phyloP scores from a whole-genome alignment of 495 filamentous ascomycete species.

The Hyaloscypha variabilis region DNA sequence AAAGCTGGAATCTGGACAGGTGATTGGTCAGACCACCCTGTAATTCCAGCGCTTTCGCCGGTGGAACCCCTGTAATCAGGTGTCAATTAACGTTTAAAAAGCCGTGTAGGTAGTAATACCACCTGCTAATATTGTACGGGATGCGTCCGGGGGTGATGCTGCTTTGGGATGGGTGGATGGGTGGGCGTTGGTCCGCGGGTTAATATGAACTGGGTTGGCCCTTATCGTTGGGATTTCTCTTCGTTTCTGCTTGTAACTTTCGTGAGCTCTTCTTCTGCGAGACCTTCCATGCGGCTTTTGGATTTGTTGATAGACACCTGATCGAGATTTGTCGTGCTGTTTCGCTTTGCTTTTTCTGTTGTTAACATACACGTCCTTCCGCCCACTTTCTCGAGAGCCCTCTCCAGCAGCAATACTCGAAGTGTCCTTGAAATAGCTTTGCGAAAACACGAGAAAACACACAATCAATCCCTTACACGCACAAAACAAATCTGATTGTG shows the following conservation, averaged over 20 bases:
- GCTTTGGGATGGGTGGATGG: background rate
- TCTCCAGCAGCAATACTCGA: background rate
- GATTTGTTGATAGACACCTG: background rate
- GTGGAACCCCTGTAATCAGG: too few relatives aligned
- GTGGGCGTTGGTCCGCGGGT: background rate
- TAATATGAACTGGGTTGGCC: conserved; percentile 5
- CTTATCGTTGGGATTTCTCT: conserved; percentile 11
- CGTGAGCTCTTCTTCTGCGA: background rate
- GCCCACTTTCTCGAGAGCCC: background rate
- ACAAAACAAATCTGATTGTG: background rate
- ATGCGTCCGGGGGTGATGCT: background rate
- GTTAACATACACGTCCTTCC: background rate
- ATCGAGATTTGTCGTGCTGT: background rate
- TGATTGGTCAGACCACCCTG: too few relatives aligned
- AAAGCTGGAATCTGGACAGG: too few relatives aligned
- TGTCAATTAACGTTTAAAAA: too few relatives aligned
- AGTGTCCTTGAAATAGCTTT: background rate
- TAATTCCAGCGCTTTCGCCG: too few relatives aligned
- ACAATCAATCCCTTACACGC: background rate
- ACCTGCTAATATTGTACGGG: background rate
- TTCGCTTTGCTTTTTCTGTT: background rate
- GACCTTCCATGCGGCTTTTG: background rate
- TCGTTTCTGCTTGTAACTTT: background rate
- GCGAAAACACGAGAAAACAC: conserved; percentile 1
- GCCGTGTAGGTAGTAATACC: background rate